phyloP scores from a whole-genome alignment of 2,329 filamentous ascomycete genomes.

The Nigrograna mackinnonii region DNA sequence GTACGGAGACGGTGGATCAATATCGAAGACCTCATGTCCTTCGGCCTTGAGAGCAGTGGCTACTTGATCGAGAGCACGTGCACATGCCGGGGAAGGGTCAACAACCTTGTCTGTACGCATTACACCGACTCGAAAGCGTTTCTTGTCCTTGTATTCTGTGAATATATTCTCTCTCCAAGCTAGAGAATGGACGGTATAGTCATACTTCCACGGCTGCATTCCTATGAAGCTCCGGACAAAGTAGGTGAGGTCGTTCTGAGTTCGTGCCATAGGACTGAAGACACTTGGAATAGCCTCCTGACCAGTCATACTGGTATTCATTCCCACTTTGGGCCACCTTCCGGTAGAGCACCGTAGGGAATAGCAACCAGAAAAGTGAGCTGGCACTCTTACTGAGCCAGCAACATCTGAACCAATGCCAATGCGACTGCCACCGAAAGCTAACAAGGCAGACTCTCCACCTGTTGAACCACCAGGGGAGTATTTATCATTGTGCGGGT shows the following conservation, averaged over 20 bases:
- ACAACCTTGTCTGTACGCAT: slow-evolving; percentile 82
- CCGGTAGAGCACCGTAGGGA: slow-evolving; percentile 85
- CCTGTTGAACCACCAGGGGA: slow-evolving; percentile 88
- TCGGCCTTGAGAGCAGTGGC: slow-evolving; percentile 69
- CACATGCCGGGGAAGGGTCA: slow-evolving; percentile 82
- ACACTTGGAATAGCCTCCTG: slow-evolving; percentile 89
- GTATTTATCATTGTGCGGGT: slow-evolving; percentile 83
- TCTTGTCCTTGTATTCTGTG: slow-evolving; percentile 62
- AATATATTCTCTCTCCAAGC: slow-evolving; percentile 70
- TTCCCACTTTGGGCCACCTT: slow-evolving; percentile 84
- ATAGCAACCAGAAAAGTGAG: slow-evolving; percentile 89
- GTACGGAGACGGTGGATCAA: slow-evolving; percentile 70
- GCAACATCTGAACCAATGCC: slow-evolving; percentile 91
- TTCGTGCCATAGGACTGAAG: slow-evolving; percentile 90
- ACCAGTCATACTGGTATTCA: slow-evolving; percentile 86
- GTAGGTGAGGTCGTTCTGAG: slow-evolving; percentile 79
- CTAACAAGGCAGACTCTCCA: slow-evolving; percentile 80
- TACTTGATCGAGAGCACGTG: slow-evolving; percentile 72
- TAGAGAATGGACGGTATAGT: slow-evolving; percentile 84
- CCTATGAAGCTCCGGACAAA: slow-evolving; percentile 78
- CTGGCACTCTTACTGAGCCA: slow-evolving; percentile 83
- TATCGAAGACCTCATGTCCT: slow-evolving; percentile 74
- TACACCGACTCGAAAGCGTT: slow-evolving; percentile 72
- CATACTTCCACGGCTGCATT: slow-evolving; percentile 89
- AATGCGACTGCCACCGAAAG: slow-evolving; percentile 79